These are phyloP conservation scores for Phalaenopsis equestris DNA, from an alignment of 106 monocot genomes.

Conservation along the genomic window DNA sequence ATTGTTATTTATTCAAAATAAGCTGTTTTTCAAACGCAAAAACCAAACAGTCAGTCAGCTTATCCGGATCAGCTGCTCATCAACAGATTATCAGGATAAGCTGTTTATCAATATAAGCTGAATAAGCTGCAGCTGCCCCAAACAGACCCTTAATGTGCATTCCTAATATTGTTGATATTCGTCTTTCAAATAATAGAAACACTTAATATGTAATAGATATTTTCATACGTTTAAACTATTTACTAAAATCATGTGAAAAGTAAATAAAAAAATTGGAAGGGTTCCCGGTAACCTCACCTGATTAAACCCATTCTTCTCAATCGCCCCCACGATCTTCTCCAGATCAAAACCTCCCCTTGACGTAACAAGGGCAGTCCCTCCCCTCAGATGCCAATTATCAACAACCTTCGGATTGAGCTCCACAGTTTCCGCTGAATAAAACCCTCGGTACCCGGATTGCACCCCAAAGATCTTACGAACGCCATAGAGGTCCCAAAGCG, in stretches of 20 bases:
- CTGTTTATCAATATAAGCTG: no score
- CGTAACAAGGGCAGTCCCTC: constrained; percentile 56
- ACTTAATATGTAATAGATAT: background rate
- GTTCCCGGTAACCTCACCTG: constrained; percentile 35
- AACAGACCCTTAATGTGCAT: no score
- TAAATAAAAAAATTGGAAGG: background rate
- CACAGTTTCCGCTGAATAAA: constrained; percentile 55
- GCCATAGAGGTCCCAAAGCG: constrained; percentile 71
- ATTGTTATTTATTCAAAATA: no score
- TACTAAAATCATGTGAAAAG: background rate
- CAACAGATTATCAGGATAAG: no score
- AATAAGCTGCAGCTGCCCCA: no score
- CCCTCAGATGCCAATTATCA: constrained; percentile 68
- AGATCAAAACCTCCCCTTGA: constrained; percentile 81
- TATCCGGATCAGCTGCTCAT: no score
- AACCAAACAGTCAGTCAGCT: no score
- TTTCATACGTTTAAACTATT: no score
- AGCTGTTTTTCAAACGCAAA: no score
- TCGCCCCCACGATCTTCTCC: constrained; percentile 61
- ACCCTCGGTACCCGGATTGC: constrained; percentile 60
- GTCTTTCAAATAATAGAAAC: background rate
- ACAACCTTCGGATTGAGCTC: constrained; percentile 56
- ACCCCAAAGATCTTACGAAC: constrained; percentile 66
- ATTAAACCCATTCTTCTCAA: constrained; percentile 59
- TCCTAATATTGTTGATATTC: background rate